A percentile compares a stretch with the other conserved stretches of the same genome.
Evolutionary conservation across 768 basidiomycete species (phyloP).

Genomic region (Arthromyces matolae): DNA sequence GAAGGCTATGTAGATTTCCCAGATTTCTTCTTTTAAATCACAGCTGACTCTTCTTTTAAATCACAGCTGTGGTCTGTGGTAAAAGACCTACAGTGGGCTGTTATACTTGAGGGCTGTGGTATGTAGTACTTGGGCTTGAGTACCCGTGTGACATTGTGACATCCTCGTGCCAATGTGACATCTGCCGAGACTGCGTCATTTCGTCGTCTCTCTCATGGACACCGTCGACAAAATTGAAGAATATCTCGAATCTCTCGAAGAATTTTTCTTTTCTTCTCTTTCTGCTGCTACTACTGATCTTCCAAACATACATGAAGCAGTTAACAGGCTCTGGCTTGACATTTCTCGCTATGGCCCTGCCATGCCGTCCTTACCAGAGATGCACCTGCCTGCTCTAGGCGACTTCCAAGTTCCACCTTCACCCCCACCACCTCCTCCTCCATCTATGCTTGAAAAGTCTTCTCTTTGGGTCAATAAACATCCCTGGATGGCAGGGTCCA

Average conservation of each 20-base stretch:
- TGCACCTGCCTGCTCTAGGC: constrained; percentile 60
- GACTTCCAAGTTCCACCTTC: constrained; percentile 62
- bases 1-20: too few relatives aligned
- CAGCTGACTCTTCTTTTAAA: too few relatives aligned
- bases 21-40: too few relatives aligned
- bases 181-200: not conserved
- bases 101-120: too few relatives aligned
- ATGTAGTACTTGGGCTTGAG: too few relatives aligned
- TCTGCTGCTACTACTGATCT: constrained; percentile 56
- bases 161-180: constrained; percentile 38
- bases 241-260: constrained; percentile 63
- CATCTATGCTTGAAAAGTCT: constrained; percentile 44
- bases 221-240: constrained; percentile 67
- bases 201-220: constrained; percentile 19
- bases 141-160: too few relatives aligned
- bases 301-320: constrained; percentile 59
- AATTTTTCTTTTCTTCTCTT: constrained; percentile 53
- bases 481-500: constrained; percentile 56
- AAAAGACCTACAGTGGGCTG: too few relatives aligned
- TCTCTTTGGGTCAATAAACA: constrained; percentile 52
- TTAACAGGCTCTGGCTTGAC: constrained; percentile 72
- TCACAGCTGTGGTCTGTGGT: too few relatives aligned
- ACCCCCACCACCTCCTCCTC: constrained; percentile 61
- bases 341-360: constrained; percentile 78
- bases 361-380: constrained; percentile 48